Conservation (phyloP, 2,329 filamentous ascomycete species). For the Colletotrichum limetticola region DNA sequence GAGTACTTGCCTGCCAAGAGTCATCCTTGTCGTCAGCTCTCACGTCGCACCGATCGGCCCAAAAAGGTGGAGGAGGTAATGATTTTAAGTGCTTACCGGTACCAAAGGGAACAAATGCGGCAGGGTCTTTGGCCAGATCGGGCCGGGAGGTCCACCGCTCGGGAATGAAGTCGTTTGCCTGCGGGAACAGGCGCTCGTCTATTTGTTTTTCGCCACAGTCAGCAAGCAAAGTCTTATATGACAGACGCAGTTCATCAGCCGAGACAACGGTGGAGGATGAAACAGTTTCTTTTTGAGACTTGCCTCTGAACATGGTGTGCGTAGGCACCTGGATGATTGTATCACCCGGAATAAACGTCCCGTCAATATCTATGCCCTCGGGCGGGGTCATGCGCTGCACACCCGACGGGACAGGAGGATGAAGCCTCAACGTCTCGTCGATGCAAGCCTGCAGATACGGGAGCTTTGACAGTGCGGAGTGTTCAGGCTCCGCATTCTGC, state of each 20-base stretch:
- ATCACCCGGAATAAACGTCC: constrained; percentile 48
- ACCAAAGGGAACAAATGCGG: constrained; percentile 42
- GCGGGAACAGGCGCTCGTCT: constrained; percentile 37
- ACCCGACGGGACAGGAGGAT: constrained; percentile 49
- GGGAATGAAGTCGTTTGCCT: constrained; percentile 40
- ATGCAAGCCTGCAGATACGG: constrained; percentile 49
- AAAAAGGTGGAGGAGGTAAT: background rate
- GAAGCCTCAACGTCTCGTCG: constrained; percentile 51
- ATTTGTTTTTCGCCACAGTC: background rate
- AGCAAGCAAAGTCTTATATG: constrained; percentile 7
- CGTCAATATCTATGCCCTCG: constrained; percentile 47
- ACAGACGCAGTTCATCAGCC: background rate
- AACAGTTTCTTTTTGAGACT: background rate
- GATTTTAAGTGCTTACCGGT: constrained; percentile 36
- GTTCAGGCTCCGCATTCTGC: constrained; percentile 30
- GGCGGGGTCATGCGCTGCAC: constrained; percentile 49
- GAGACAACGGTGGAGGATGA: background rate
- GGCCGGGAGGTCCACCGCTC: constrained; percentile 37
- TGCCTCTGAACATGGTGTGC: constrained; percentile 39
- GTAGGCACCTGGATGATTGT: constrained; percentile 46
- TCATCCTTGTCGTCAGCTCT: background rate
- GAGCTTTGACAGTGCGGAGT: constrained; percentile 38
- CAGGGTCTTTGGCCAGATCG: constrained; percentile 38
- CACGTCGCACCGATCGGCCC: background rate
- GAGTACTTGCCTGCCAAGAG: constrained; percentile 41